Percentiles rank a stretch among this genome's conserved stretches.
These are phyloP conservation scores for Aspergillus fijiensis DNA, from an alignment of 2,329 filamentous ascomycete genomes.

Conservation along the genomic window DNA sequence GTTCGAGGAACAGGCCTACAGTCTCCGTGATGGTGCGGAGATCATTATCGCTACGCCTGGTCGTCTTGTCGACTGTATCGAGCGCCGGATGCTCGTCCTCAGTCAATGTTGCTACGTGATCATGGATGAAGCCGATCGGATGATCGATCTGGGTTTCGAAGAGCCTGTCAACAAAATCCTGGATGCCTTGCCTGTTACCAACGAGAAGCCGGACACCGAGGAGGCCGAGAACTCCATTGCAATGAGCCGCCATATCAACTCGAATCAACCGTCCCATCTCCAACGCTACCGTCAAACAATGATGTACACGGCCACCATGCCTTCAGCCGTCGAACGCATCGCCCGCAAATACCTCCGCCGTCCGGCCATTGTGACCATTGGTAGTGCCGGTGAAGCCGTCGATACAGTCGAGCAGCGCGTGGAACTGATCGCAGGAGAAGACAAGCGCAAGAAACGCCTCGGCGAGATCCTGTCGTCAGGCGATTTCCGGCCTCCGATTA, in stretches of 20 bases:
- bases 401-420: constrained; percentile 97
- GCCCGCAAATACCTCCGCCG: constrained; percentile 94
- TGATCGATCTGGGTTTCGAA: constrained; percentile 98
- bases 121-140: constrained; percentile 98
- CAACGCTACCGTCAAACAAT: constrained; percentile 88
- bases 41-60: constrained; percentile 98
- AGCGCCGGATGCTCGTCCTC: constrained; percentile 84
- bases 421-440: constrained; percentile 85
- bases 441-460: constrained; percentile 95
- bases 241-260: constrained; percentile 79
- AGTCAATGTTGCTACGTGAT: constrained; percentile 98
- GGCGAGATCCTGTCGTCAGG: constrained; percentile 79
- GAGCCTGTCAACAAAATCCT: constrained; percentile 97
- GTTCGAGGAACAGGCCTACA: constrained; percentile 89
- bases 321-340: constrained; percentile 84
- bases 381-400: constrained; percentile 90
- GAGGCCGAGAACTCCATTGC: constrained; percentile 80
- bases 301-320: constrained; percentile 99
- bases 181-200: constrained; percentile 84
- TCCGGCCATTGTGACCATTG: constrained; percentile 91
- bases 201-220: constrained; percentile 93
- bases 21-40: constrained; percentile 86
- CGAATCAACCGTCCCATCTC: constrained; percentile 53
- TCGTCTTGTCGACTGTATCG: constrained; percentile 94
- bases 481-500: constrained; percentile 85